These are phyloP conservation scores for Russula earlei DNA, from an alignment of 768 basidiomycete genomes.

Conservation along the genomic window DNA sequence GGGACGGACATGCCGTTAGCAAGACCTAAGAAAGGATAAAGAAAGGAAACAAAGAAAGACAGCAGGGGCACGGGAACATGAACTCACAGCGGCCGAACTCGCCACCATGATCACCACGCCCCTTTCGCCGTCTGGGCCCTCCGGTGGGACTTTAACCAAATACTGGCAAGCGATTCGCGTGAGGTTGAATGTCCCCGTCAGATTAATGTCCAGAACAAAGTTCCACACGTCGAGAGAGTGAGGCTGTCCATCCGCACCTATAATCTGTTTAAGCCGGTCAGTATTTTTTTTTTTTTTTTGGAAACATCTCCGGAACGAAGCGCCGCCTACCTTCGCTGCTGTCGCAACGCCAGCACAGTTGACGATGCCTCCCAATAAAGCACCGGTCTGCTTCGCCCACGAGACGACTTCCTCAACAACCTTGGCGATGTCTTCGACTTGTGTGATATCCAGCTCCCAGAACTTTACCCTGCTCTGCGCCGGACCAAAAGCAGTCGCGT, in stretches of 20 bases:
- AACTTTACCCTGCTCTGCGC: slow-evolving; percentile 7
- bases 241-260: slow-evolving; percentile 36
- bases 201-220: slow-evolving; percentile 42
- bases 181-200: slow-evolving; percentile 52
- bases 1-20: neutral
- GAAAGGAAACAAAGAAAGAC: neutral
- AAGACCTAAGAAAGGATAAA: neutral
- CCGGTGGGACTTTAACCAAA: slow-evolving; percentile 36
- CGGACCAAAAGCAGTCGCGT: neutral
- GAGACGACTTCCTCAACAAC: slow-evolving; percentile 23
- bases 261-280: slow-evolving; percentile 29
- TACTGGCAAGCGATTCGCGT: slow-evolving; percentile 44
- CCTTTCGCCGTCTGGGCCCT: slow-evolving; percentile 42
- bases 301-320: neutral
- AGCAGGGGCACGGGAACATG: neutral
- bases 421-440: slow-evolving; percentile 21
- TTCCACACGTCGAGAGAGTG: slow-evolving; percentile 46
- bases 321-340: slow-evolving; percentile 22
- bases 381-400: slow-evolving; percentile 29
- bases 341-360: slow-evolving; percentile 48
- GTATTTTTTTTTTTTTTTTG: neutral
- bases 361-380: slow-evolving; percentile 47
- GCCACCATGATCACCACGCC: slow-evolving; percentile 51
- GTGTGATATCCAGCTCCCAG: slow-evolving; percentile 24
- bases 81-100: slow-evolving; percentile 38